These are phyloP conservation scores for Podaxis sp. DNA, from an alignment of 768 basidiomycete species.

Conservation along the genomic window DNA sequence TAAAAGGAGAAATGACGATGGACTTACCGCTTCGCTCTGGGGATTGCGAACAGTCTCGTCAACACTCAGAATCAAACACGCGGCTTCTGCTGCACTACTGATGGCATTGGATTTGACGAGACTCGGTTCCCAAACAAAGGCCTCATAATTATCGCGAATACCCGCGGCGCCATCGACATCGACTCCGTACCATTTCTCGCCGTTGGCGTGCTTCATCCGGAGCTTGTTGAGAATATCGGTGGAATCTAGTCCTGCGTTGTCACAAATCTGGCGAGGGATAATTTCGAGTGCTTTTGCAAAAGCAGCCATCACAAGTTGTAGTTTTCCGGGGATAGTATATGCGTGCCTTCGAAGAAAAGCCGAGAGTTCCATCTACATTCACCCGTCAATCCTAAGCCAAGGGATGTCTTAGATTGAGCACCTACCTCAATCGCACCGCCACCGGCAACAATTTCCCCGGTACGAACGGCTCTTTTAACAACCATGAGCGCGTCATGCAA, in stretches of 20 bases:
- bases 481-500: conserved; percentile 99
- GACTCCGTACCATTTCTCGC: conserved; percentile 89
- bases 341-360: conserved; percentile 92
- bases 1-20: conserved; percentile 1
- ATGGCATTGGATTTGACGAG: conserved; percentile 95
- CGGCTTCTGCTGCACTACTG: conserved; percentile 93
- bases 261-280: conserved; percentile 97
- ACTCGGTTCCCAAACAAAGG: conserved; percentile 98
- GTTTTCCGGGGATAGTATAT: conserved; percentile 91
- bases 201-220: conserved; percentile 91
- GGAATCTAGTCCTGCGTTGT: conserved; percentile 97
- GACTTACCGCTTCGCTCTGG: conserved; percentile 84
- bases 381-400: conserved; percentile 3
- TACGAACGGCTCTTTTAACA: conserved; percentile 95
- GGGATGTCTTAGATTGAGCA: neutral
- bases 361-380: conserved; percentile 88
- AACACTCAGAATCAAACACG: conserved; percentile 91
- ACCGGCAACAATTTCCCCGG: conserved; percentile 95
- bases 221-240: conserved; percentile 97
- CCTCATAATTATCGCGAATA: conserved; percentile 94
- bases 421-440: conserved; percentile 94
- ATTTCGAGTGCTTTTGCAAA: conserved; percentile 97
- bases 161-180: conserved; percentile 89
- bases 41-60: conserved; percentile 98
- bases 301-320: conserved; percentile 90